A percentile compares a stretch with the other conserved stretches of the same genome.
Conservation (phyloP, 176 grass and related monocot species). For the Aegilops longissima region DNA sequence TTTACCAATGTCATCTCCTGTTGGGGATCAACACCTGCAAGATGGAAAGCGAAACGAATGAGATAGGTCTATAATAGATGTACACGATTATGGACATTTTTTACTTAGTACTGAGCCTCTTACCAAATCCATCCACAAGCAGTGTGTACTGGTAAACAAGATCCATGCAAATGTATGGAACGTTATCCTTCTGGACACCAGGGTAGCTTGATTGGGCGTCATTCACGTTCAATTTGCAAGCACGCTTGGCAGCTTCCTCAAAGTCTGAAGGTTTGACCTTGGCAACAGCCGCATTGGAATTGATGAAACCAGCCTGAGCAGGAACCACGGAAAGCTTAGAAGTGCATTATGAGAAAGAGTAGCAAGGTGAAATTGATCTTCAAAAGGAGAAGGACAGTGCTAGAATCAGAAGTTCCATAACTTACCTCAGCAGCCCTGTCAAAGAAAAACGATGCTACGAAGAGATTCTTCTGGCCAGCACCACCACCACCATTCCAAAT, state of each 20-base stretch:
- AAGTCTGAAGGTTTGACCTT: conserved; percentile 82
- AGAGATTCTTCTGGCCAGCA: conserved; percentile 91
- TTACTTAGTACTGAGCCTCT: conserved; percentile 11
- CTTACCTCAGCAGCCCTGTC: conserved; percentile 93
- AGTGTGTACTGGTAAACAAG: conserved; percentile 95
- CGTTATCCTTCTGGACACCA: conserved; percentile 54
- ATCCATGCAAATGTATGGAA: conserved; percentile 96
- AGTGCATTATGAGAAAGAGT: background rate
- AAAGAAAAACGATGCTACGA: conserved; percentile 98
- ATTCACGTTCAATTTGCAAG: conserved; percentile 72
- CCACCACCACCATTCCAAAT: conserved; percentile 98
- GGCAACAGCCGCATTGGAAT: conserved; percentile 58
- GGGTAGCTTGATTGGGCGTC: conserved; percentile 61
- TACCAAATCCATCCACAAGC: conserved; percentile 92
- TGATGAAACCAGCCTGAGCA: conserved; percentile 82
- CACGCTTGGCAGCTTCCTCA: conserved; percentile 71
- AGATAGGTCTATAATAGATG: background rate
- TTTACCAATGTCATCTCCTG: conserved; percentile 97
- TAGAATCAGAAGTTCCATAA: conserved; percentile 3
- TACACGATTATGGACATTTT: background rate
- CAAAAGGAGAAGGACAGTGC: background rate
- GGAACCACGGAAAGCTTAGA: background rate
- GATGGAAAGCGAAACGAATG: background rate
- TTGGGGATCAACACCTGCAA: conserved; percentile 62
- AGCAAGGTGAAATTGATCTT: background rate